These are phyloP conservation scores for Bipolaris gigantea DNA, from an alignment of 2,329 filamentous ascomycete genomes.

Conservation along the genomic window DNA sequence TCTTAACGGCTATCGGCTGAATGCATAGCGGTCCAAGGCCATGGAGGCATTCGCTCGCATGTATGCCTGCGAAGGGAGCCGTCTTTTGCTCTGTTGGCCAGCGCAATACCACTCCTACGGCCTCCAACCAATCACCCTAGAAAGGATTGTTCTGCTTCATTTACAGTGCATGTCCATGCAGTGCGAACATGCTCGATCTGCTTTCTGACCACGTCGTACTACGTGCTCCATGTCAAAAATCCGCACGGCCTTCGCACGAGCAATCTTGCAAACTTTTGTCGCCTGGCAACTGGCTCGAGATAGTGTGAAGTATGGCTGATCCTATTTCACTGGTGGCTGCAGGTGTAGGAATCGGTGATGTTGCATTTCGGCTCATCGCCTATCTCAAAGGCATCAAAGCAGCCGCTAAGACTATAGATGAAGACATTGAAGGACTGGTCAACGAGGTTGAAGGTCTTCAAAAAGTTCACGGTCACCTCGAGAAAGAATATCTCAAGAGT, in stretches of 20 bases:
- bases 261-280: background rate
- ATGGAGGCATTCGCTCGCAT: background rate
- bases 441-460: slow-evolving; percentile 2
- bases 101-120: background rate
- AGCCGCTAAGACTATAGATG: slow-evolving; percentile 1
- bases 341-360: slow-evolving; percentile 1
- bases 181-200: background rate
- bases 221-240: background rate
- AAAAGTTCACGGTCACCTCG: slow-evolving; percentile 1
- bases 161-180: background rate
- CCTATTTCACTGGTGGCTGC: slow-evolving; percentile 3
- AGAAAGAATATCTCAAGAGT: slow-evolving; percentile 2
- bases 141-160: background rate
- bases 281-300: background rate
- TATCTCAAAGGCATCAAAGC: slow-evolving; percentile 5
- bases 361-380: slow-evolving; percentile 1
- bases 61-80: background rate
- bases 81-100: background rate
- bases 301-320: slow-evolving; percentile 1
- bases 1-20: background rate
- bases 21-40: background rate
- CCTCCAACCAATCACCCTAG: background rate
- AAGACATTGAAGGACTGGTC: slow-evolving; percentile 1
- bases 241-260: background rate
- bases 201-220: background rate